These are phyloP conservation scores for Chlamydomonas applanata DNA, from an alignment of 139 green algal genomes.

Conservation along the genomic window DNA sequence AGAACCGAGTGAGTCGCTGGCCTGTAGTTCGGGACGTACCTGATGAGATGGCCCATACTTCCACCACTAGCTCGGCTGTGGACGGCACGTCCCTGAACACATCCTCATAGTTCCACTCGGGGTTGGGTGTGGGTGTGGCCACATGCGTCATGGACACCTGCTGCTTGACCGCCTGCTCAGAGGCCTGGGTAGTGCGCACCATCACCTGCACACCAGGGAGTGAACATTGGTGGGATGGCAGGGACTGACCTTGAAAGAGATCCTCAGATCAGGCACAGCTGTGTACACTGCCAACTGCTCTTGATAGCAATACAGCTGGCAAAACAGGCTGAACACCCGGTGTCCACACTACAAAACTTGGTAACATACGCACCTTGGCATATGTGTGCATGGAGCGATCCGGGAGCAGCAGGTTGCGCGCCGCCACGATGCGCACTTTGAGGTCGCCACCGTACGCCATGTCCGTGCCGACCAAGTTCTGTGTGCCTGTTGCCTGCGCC, in stretches of 20 bases:
- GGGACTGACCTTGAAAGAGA: too few relatives aligned
- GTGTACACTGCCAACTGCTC: too few relatives aligned
- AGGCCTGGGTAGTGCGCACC: neutral
- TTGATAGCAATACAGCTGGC: too few relatives aligned
- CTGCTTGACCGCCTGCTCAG: neutral
- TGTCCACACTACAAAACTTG: too few relatives aligned
- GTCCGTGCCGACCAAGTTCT: too few relatives aligned
- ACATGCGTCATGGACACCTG: neutral
- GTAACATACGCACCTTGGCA: conserved; percentile 1
- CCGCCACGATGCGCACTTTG: conserved; percentile 5
- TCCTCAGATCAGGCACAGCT: too few relatives aligned
- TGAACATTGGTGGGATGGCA: too few relatives aligned
- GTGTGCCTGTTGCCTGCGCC: too few relatives aligned
- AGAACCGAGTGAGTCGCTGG: too few relatives aligned
- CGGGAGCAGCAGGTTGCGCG: neutral
- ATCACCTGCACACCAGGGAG: neutral
- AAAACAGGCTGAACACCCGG: too few relatives aligned
- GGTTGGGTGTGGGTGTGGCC: neutral
- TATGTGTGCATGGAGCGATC: conserved; percentile 12
- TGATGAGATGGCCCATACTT: conserved; percentile 63
- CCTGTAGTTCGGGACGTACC: too few relatives aligned
- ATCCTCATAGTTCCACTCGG: conserved; percentile 12
- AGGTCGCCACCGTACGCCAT: conserved; percentile 7
- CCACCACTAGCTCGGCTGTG: conserved; percentile 58
- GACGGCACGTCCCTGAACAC: conserved; percentile 38